Percentiles rank a stretch among this genome's conserved stretches.
These are phyloP conservation scores for Senecio squalidus DNA, from an alignment of 140 eudicot species.

Conservation along the genomic window DNA sequence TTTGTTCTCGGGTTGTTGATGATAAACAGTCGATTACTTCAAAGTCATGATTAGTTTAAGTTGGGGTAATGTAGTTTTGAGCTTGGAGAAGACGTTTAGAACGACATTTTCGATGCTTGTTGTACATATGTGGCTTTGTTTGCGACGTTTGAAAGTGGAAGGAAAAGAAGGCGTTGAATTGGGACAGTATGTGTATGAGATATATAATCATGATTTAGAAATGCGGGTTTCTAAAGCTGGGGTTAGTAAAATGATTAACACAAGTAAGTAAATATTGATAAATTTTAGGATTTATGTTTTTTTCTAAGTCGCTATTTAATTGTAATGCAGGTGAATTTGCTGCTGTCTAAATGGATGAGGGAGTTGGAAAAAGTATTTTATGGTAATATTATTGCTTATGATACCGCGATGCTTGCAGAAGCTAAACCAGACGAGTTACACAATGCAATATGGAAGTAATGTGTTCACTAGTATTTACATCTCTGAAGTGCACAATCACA, in stretches of 20 bases:
- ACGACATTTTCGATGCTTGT: conserved; percentile 78
- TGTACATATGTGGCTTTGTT: conserved; percentile 87
- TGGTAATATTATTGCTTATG: too few relatives aligned
- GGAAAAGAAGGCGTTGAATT: conserved; percentile 78
- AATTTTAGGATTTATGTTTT: too few relatives aligned
- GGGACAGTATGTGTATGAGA: conserved; percentile 80
- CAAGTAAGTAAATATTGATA: neutral
- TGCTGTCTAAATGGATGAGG: too few relatives aligned
- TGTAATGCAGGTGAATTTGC: too few relatives aligned
- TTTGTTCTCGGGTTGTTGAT: neutral
- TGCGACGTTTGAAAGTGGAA: conserved; percentile 69
- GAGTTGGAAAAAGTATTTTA: too few relatives aligned
- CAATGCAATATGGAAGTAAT: too few relatives aligned
- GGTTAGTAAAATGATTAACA: conserved; percentile 35
- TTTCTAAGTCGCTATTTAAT: too few relatives aligned
- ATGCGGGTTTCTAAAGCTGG: conserved; percentile 78
- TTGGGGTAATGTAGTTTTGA: conserved; percentile 47
- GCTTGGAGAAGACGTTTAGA: conserved; percentile 82
- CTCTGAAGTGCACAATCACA: neutral
- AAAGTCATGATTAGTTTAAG: neutral
- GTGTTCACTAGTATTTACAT: too few relatives aligned
- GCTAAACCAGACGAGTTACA: too few relatives aligned
- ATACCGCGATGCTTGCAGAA: too few relatives aligned
- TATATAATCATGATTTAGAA: conserved; percentile 80
- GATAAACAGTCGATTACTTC: neutral